Conservation (phyloP, 345 rosid species). For the Arabidopsis thaliana region DNA sequence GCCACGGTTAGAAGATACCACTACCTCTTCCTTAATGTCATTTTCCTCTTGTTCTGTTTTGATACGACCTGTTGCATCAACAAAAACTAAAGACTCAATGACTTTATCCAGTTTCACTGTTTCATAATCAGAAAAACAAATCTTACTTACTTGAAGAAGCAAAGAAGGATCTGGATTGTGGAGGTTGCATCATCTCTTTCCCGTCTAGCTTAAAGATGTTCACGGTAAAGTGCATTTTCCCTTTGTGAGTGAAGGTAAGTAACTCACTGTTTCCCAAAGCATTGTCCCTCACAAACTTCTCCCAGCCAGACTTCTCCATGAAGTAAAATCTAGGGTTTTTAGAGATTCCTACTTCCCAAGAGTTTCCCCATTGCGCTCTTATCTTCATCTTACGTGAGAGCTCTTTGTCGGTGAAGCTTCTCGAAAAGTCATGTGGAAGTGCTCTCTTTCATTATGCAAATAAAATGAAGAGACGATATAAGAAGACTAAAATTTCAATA, state of each 20-base stretch:
- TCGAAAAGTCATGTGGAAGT: not conserved
- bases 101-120: not conserved
- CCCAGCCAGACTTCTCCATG: constrained; percentile 4
- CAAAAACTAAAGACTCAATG: not conserved
- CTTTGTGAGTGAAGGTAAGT: not conserved
- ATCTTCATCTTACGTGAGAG: not conserved
- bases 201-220: not conserved
- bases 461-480: not conserved
- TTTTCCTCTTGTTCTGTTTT: not conserved
- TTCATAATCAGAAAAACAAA: not conserved
- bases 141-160: constrained; percentile 11
- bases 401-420: not conserved
- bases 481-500: not conserved
- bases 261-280: not conserved
- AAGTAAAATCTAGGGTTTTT: not conserved
- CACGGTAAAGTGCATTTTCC: not conserved
- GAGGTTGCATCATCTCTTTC: not conserved
- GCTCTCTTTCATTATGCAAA: constrained; percentile 10
- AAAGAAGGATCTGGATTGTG: not conserved
- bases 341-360: constrained; percentile 3
- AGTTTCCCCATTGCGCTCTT: not conserved
- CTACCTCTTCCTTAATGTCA: not conserved
- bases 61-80: constrained; percentile 2
- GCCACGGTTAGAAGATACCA: not conserved
- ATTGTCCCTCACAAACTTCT: not conserved